Percentiles rank a stretch among this genome's conserved stretches.
phyloP scores from a whole-genome alignment of 192 early-diverging fungal species.

The Pilobolus umbonatus region DNA sequence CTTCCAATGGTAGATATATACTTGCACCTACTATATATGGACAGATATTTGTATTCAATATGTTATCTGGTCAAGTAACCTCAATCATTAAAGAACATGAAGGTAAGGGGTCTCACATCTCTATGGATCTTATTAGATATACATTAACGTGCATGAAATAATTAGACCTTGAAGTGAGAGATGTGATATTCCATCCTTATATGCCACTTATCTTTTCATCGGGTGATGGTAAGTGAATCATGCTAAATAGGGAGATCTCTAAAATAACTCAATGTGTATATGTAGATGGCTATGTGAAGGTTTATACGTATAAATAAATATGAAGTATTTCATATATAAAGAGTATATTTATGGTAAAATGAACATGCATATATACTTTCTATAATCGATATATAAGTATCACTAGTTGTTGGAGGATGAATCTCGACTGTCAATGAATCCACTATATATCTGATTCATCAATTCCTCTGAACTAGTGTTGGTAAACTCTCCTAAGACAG shows the following conservation, averaged over 20 bases:
- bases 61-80: constrained; percentile 70
- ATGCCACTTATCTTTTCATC: constrained; percentile 77
- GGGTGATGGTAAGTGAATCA: constrained; percentile 63
- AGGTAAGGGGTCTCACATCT: no score
- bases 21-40: constrained; percentile 87
- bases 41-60: constrained; percentile 78
- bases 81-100: constrained; percentile 85
- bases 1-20: constrained; percentile 85
- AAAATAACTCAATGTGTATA: background rate
- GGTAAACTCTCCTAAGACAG: constrained; percentile 25
- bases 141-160: no score
- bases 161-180: constrained; percentile 86
- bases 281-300: constrained; percentile 64
- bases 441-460: constrained; percentile 35
- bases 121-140: no score
- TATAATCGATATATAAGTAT: no score
- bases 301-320: constrained; percentile 48
- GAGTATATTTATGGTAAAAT: no score
- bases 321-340: no score
- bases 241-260: background rate
- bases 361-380: no score
- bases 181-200: constrained; percentile 88
- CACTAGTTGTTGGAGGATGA: no score
- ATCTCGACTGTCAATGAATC: constrained; percentile 16
- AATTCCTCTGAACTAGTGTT: constrained; percentile 30